Conservation (phyloP, 2,329 filamentous ascomycete species). For the Septoria linicola region DNA sequence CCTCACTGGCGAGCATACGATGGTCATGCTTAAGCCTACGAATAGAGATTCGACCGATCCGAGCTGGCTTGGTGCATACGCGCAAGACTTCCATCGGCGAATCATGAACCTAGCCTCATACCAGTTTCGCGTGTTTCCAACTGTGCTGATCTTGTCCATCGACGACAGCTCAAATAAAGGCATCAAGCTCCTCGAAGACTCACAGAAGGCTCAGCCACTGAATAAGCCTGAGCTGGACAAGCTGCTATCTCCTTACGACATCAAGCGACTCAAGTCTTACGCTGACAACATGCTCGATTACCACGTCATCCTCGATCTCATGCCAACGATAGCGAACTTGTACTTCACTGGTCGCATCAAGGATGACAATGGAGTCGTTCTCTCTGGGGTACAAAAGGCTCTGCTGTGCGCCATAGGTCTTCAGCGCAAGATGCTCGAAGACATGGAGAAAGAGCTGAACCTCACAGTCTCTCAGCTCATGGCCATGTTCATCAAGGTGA, state of each 20-base stretch:
- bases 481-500: conserved; percentile 96
- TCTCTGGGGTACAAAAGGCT: conserved; percentile 80
- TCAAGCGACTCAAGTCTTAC: conserved; percentile 92
- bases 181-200: conserved; percentile 60
- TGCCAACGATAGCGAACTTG: conserved; percentile 76
- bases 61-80: conserved; percentile 86
- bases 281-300: conserved; percentile 97
- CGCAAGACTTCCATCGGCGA: conserved; percentile 90
- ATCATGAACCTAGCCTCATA: conserved; percentile 89
- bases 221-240: conserved; percentile 74
- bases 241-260: conserved; percentile 82
- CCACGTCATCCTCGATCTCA: conserved; percentile 90
- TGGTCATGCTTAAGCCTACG: conserved; percentile 90
- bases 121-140: conserved; percentile 81
- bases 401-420: conserved; percentile 88
- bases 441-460: conserved; percentile 73
- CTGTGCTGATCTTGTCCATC: conserved; percentile 77
- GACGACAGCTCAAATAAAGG: conserved; percentile 79
- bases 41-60: conserved; percentile 59
- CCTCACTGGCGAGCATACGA: conserved; percentile 94
- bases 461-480: conserved; percentile 76
- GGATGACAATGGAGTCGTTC: conserved; percentile 52
- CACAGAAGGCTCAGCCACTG: conserved; percentile 55
- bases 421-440: conserved; percentile 83
- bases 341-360: conserved; percentile 78